Evolutionary conservation across 176 grass and related monocot species (phyloP).

Genomic region (Rhynchospora breviuscula): DNA sequence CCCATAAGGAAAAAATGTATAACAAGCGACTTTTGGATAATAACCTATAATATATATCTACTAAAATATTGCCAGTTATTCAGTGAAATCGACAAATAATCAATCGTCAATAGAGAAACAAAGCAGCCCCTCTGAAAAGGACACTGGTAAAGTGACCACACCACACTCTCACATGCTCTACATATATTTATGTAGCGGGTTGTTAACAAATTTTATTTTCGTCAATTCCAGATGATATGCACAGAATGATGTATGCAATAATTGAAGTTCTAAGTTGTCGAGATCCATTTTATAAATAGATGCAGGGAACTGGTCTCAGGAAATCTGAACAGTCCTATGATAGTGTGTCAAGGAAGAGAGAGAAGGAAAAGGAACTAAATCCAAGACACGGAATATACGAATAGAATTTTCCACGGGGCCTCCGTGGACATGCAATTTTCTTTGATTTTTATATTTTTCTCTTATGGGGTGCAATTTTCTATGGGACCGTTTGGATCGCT

Average conservation of each 20-base stretch:
- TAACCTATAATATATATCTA: not conserved
- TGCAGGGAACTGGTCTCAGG: not conserved
- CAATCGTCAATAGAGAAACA: not conserved
- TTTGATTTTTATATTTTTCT: too few relatives aligned
- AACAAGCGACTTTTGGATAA: not conserved
- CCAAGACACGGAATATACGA: not conserved
- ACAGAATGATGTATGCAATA: too few relatives aligned
- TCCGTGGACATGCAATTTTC: too few relatives aligned
- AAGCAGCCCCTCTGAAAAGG: not conserved
- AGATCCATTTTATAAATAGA: not conserved
- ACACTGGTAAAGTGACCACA: not conserved
- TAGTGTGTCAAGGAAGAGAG: not conserved
- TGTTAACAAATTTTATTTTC: not conserved
- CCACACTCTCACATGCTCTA: not conserved
- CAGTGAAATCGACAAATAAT: not conserved
- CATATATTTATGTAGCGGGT: not conserved
- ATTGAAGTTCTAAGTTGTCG: not conserved
- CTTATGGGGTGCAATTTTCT: too few relatives aligned
- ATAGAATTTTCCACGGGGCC: slow-evolving; percentile 5
- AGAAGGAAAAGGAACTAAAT: not conserved
- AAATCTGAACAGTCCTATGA: not conserved
- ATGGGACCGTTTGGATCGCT: too few relatives aligned
- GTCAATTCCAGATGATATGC: too few relatives aligned
- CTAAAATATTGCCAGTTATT: not conserved
- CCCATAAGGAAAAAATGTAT: not conserved